phyloP scores from a whole-genome alignment of 176 grass and related monocot genomes.

The Bothriochloa decipiens region DNA sequence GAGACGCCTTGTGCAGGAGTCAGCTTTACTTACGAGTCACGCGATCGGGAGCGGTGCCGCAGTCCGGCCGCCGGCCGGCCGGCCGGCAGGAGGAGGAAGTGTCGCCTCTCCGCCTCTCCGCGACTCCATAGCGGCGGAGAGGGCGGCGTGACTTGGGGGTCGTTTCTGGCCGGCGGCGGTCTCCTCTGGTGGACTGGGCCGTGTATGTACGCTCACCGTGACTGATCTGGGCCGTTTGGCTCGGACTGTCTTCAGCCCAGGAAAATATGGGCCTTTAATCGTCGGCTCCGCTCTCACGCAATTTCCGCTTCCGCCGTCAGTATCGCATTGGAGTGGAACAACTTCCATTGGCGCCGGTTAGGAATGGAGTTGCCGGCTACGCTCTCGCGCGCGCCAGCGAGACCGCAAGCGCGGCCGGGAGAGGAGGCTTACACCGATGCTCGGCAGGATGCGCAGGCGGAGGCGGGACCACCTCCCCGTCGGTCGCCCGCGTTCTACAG shows the following conservation, averaged over 20 bases:
- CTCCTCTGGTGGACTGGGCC: background rate
- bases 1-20: too few species aligned
- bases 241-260: background rate
- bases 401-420: background rate
- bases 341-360: background rate
- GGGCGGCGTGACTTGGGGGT: background rate
- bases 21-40: background rate
- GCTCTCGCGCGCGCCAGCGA: background rate
- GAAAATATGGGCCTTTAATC: background rate
- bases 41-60: background rate
- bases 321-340: background rate
- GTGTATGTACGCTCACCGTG: background rate
- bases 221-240: background rate
- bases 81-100: background rate
- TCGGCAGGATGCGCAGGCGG: background rate
- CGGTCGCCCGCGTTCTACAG: conserved; percentile 38
- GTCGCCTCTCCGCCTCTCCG: background rate
- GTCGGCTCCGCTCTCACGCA: too few species aligned
- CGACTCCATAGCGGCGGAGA: background rate
- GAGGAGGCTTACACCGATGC: background rate
- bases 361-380: conserved; percentile 34
- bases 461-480: background rate
- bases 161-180: background rate
- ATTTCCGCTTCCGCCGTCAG: background rate
- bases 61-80: background rate